These are phyloP conservation scores for Nakazawaea ishiwadae DNA, from an alignment of 805 yeast species.

Conservation along the genomic window DNA sequence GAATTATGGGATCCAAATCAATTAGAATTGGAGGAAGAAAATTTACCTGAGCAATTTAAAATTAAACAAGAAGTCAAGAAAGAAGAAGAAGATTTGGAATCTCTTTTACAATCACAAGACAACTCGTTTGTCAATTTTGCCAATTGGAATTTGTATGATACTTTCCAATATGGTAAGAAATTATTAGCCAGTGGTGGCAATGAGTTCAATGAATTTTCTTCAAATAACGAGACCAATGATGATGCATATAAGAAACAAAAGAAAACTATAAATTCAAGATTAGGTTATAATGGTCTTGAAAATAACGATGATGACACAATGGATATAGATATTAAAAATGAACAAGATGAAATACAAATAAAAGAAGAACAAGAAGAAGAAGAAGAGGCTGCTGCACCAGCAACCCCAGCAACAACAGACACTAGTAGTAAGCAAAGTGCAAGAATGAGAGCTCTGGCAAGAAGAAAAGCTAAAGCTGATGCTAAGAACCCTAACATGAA, in stretches of 20 bases:
- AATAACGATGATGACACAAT: slow-evolving; percentile 4
- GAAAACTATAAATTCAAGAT: slow-evolving; percentile 24
- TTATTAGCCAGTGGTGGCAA: slow-evolving; percentile 62
- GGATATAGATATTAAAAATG: slow-evolving; percentile 19
- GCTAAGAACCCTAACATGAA: slow-evolving; percentile 48
- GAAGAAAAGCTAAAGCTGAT: slow-evolving; percentile 74
- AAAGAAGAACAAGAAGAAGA: slow-evolving; percentile 16
- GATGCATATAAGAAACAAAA: slow-evolving; percentile 20
- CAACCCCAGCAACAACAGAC: slow-evolving; percentile 4
- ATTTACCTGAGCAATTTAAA: slow-evolving; percentile 14
- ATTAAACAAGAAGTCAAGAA: slow-evolving; percentile 20
- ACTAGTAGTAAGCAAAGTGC: slow-evolving; percentile 44
- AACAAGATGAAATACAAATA: slow-evolving; percentile 19
- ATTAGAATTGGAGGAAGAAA: slow-evolving; percentile 18
- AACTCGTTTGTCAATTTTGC: slow-evolving; percentile 43
- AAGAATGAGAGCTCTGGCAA: slow-evolving; percentile 91
- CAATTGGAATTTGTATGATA: slow-evolving; percentile 44
- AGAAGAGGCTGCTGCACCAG: slow-evolving; percentile 1
- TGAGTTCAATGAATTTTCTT: slow-evolving; percentile 23
- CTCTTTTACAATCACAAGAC: slow-evolving; percentile 39
- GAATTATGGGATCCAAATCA: slow-evolving; percentile 80
- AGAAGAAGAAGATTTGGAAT: slow-evolving; percentile 25
- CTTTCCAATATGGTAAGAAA: slow-evolving; percentile 46
- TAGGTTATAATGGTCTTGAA: slow-evolving; percentile 24
- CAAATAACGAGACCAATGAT: slow-evolving; percentile 12